These are phyloP conservation scores for Acacia pycnantha DNA, from an alignment of 331 rosid species.

Conservation along the genomic window DNA sequence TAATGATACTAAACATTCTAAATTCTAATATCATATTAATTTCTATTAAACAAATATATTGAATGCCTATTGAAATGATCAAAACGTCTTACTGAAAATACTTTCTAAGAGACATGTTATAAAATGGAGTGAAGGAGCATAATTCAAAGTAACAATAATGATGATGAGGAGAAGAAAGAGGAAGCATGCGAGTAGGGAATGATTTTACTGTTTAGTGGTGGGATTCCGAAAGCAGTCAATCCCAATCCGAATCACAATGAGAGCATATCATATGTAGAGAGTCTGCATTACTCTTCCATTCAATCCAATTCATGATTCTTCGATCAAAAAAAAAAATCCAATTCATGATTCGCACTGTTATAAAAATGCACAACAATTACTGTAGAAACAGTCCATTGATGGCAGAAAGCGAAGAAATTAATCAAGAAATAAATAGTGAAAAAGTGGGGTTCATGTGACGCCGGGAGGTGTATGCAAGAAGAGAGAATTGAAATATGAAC, in stretches of 20 bases:
- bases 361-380: neutral
- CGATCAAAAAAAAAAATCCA: too few relatives aligned
- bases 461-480: neutral
- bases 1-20: too few relatives aligned
- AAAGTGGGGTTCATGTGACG: neutral
- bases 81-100: too few relatives aligned
- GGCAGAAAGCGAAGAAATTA: too few relatives aligned
- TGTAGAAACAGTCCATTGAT: too few relatives aligned
- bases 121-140: neutral
- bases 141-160: neutral
- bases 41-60: too few relatives aligned
- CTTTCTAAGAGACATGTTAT: too few relatives aligned
- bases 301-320: neutral
- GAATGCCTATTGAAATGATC: too few relatives aligned
- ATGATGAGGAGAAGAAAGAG: neutral
- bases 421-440: neutral
- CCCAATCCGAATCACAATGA: neutral
- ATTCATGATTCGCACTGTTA: neutral
- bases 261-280: neutral
- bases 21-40: too few relatives aligned
- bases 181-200: neutral
- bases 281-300: neutral
- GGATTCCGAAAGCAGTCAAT: neutral
- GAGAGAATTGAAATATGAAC: too few relatives aligned
- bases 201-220: neutral